Percentiles rank a stretch among this genome's conserved stretches.
Conservation (phyloP, 257 asterid genomes). For the Nyctanthes arbortristis region DNA sequence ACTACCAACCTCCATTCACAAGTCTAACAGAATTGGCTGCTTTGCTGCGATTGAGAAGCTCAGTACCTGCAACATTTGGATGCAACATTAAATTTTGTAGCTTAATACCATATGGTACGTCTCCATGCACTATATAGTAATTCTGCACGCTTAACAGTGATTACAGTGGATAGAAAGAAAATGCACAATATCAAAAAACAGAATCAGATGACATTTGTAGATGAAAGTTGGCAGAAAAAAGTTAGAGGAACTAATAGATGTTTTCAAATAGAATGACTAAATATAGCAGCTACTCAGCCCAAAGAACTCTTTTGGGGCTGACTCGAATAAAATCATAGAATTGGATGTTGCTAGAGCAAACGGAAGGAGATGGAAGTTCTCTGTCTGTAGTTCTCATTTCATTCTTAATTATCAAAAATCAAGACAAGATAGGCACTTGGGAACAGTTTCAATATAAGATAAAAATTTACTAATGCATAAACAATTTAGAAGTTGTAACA, state of each 20-base stretch:
- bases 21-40: constrained; percentile 55
- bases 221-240: background rate
- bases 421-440: constrained; percentile 2
- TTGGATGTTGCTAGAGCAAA: background rate
- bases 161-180: constrained; percentile 2
- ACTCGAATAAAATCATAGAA: background rate
- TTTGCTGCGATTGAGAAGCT: constrained; percentile 44
- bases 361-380: constrained; percentile 1
- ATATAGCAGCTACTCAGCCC: background rate
- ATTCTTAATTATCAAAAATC: constrained; percentile 5
- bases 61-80: constrained; percentile 46
- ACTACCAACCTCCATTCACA: constrained; percentile 82
- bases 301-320: background rate
- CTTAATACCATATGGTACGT: constrained; percentile 1
- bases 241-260: background rate
- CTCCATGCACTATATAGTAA: background rate
- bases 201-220: background rate
- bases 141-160: too few relatives aligned
- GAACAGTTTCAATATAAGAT: constrained; percentile 19
- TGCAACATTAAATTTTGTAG: constrained; percentile 19
- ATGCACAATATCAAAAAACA: background rate
- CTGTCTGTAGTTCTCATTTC: constrained; percentile 3
- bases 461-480: constrained; percentile 5
- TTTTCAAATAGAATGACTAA: background rate
- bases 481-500: constrained; percentile 7